Evolutionary conservation across 257 asterid genomes (phyloP).

Genomic region (Plantago major): DNA sequence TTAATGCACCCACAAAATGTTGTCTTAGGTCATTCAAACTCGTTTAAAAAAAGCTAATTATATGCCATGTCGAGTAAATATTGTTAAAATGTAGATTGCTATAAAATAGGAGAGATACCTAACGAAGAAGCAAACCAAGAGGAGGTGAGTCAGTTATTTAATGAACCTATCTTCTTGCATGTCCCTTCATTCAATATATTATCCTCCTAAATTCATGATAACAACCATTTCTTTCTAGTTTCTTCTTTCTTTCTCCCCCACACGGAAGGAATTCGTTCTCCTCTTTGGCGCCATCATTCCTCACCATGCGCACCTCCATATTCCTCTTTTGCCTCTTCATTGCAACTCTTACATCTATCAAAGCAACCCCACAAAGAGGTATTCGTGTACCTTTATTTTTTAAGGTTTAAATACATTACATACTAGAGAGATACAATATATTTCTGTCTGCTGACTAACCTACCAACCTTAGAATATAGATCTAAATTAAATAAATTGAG

Average conservation of each 20-base stretch:
- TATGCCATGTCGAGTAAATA: too few relatives aligned
- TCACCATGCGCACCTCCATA: slow-evolving; percentile 67
- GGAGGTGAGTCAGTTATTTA: neutral
- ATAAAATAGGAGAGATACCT: too few relatives aligned
- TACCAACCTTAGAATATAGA: too few relatives aligned
- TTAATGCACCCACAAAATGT: too few relatives aligned
- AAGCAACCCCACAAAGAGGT: slow-evolving; percentile 43
- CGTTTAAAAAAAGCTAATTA: too few relatives aligned
- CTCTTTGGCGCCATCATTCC: slow-evolving; percentile 22
- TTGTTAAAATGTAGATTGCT: too few relatives aligned
- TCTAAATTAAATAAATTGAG: too few relatives aligned
- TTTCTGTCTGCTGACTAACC: too few relatives aligned
- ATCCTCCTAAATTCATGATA: slow-evolving; percentile 31
- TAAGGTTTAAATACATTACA: too few relatives aligned
- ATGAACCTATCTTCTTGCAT: slow-evolving; percentile 1
- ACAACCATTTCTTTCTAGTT: slow-evolving; percentile 23
- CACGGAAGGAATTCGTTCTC: slow-evolving; percentile 32
- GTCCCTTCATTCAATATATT: neutral
- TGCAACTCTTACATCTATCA: slow-evolving; percentile 39
- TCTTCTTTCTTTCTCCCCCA: slow-evolving; percentile 25
- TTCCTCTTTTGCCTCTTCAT: slow-evolving; percentile 79
- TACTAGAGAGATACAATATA: too few relatives aligned
- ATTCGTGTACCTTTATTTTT: neutral
- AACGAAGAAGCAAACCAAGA: too few relatives aligned
- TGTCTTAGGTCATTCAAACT: too few relatives aligned